These are phyloP conservation scores for Pilobolus umbonatus DNA, from an alignment of 192 early-diverging fungal genomes.

Conservation along the genomic window DNA sequence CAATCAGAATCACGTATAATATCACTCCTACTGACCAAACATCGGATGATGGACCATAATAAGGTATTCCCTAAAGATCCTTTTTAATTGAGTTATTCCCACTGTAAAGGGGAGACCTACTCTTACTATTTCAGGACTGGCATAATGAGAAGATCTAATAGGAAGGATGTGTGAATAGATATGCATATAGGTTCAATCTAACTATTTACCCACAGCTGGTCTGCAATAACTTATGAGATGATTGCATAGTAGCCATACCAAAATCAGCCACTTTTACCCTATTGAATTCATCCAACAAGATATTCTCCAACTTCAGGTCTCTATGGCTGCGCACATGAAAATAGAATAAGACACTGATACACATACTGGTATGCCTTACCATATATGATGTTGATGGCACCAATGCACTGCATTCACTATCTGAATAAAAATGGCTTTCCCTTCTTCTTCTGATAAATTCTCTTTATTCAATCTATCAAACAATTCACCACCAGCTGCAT, in stretches of 20 bases:
- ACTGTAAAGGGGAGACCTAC: constrained; percentile 5
- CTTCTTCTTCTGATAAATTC: constrained; percentile 46
- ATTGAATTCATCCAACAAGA: constrained; percentile 33
- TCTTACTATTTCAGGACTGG: constrained; percentile 28
- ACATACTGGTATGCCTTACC: constrained; percentile 9
- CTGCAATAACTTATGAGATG: constrained; percentile 42
- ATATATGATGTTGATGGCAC: constrained; percentile 28
- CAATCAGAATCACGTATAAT: constrained; percentile 75
- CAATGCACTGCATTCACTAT: constrained; percentile 57
- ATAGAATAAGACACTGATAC: not conserved
- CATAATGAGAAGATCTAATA: constrained; percentile 28
- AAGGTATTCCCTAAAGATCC: constrained; percentile 26
- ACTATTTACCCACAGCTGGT: constrained; percentile 61
- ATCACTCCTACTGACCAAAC: constrained; percentile 93
- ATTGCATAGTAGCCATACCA: constrained; percentile 54
- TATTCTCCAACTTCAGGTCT: constrained; percentile 73
- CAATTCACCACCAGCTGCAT: constrained; percentile 19
- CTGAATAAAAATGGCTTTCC: constrained; percentile 64
- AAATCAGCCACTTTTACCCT: constrained; percentile 60
- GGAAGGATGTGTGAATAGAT: constrained; percentile 29
- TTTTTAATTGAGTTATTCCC: not conserved
- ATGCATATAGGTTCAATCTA: constrained; percentile 29
- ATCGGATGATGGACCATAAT: constrained; percentile 60
- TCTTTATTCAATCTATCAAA: constrained; percentile 7
- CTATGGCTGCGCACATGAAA: constrained; percentile 42